Evolutionary conservation across 2,329 filamentous ascomycete species (phyloP).

Genomic region (Penicillium sp.): DNA sequence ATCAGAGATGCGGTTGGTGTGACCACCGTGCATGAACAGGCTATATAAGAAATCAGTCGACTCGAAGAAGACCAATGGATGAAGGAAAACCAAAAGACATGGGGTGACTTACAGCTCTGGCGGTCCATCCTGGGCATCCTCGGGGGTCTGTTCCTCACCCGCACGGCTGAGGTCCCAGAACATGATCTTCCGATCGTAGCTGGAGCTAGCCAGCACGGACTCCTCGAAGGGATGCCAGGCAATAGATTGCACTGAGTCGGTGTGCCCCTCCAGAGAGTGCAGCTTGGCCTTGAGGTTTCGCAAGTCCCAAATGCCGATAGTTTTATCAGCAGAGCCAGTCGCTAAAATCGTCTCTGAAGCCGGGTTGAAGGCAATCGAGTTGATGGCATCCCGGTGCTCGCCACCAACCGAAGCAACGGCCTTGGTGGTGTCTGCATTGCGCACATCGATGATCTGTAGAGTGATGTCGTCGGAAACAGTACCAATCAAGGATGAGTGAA

Average conservation of each 20-base stretch:
- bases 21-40: conserved; percentile 97
- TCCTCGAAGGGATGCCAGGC: conserved; percentile 94
- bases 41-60: conserved; percentile 46
- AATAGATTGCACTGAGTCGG: conserved; percentile 85
- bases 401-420: conserved; percentile 69
- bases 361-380: conserved; percentile 93
- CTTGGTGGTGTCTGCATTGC: conserved; percentile 65
- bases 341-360: conserved; percentile 86
- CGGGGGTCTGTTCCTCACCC: conserved; percentile 90
- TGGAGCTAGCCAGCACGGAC: conserved; percentile 83
- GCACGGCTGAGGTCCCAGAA: conserved; percentile 95
- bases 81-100: background rate
- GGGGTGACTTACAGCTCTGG: conserved; percentile 76
- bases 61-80: background rate
- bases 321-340: conserved; percentile 93
- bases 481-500: conserved; percentile 81
- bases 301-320: conserved; percentile 92
- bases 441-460: conserved; percentile 87
- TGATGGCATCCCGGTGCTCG: conserved; percentile 90
- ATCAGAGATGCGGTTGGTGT: conserved; percentile 94
- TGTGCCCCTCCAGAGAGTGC: conserved; percentile 85
- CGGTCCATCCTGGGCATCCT: conserved; percentile 91
- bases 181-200: conserved; percentile 89
- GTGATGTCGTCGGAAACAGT: conserved; percentile 95
- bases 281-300: conserved; percentile 87